Base-by-base conservation (phyloP, 129 eudicot species). In the Flaveria bidentis region DNA sequence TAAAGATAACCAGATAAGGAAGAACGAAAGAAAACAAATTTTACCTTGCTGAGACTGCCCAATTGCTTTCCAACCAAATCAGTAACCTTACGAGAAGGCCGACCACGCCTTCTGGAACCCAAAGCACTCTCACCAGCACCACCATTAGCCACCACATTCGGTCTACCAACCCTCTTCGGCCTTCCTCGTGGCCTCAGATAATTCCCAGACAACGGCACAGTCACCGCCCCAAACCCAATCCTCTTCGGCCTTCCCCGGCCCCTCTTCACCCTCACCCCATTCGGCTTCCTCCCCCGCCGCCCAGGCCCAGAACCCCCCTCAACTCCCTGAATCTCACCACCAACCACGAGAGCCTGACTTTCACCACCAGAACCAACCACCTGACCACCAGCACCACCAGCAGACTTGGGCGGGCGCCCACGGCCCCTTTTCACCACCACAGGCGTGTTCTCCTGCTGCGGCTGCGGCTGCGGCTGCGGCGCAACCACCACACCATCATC, bases 1-100 rank as follows among this genome's bases (percentile, higher is more conserved):
- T 5, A 62, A 62, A 12, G 60, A 69, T 20, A 61, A 74, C 42
- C 6, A 49, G 5, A 52, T 39, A 11, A 75, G 55, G 10, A 67
- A 12, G 23, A 10, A 13, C 0, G 56, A 17, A 46, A 11, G 52
- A 55, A 57, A 12, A 1, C 17, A 44, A 67, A 45, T 4, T 30
- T 30, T 88, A 92, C 96, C 96, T 90, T 90, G 74, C 77, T 90
- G n/a, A 95, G 89, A 56, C 92, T 75, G 45, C 91, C 96, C 82
- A 82, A 16, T 36, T 89, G 82, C 58, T 68, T 85, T 47, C 97
- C 97, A n/a, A 81, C 72, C 6, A 82, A 73, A 61, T 77, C 87
- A 65, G 87, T 81, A 41, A 80, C 76, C 46, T 67, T 80, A 10
- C 77, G 70, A 45, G 88, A 77, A 28, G 96, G 92, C 51, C 97